Percentiles rank a stretch among this genome's conserved stretches.
These are phyloP conservation scores for Acer negundo DNA, from an alignment of 345 rosid genomes.

Conservation along the genomic window DNA sequence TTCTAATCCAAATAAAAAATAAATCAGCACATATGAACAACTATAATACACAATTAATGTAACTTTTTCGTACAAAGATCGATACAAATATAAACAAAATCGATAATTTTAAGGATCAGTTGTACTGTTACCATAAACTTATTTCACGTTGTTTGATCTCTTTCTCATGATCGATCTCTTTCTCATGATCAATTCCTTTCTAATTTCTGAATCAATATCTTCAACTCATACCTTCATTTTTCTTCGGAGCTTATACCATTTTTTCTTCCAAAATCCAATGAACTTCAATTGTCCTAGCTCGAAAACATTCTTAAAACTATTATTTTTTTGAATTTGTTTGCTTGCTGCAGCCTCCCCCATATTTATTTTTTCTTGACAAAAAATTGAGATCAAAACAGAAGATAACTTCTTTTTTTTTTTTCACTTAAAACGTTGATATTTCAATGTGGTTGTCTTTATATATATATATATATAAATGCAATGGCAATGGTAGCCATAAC, in stretches of 20 bases:
- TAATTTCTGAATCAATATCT: neutral
- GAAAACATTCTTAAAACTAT: neutral
- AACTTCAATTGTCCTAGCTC: slow-evolving; percentile 2
- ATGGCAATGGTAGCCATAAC: too few species aligned
- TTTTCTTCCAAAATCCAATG: slow-evolving; percentile 12
- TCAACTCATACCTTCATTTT: neutral
- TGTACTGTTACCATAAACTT: neutral
- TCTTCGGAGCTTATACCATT: slow-evolving; percentile 9
- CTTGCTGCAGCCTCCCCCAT: neutral
- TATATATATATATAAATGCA: too few species aligned
- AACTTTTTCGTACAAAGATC: neutral
- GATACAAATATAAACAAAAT: neutral
- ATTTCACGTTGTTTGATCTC: neutral
- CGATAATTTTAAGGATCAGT: neutral
- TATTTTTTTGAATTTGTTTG: neutral
- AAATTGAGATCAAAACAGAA: neutral
- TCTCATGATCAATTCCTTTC: neutral
- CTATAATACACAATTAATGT: too few species aligned
- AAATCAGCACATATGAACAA: neutral
- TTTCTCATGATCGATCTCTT: too few species aligned
- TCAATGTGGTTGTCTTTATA: neutral
- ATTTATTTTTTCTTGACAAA: neutral
- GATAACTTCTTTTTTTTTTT: neutral
- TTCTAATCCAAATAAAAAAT: neutral
- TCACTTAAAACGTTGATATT: neutral